phyloP scores from a whole-genome alignment of 345 rosid species.

The Eucalyptus sp. region DNA sequence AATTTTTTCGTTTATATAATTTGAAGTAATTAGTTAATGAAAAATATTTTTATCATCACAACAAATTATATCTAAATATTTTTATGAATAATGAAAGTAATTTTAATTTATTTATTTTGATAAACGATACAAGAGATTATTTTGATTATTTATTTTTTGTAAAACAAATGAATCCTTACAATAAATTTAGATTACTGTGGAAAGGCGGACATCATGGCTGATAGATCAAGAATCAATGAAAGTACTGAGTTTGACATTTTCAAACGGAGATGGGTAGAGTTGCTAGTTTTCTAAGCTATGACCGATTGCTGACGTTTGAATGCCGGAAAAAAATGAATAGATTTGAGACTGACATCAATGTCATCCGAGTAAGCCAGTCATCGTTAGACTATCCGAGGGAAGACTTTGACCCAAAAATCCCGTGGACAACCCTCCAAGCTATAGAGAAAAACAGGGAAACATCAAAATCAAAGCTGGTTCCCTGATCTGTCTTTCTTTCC shows the following conservation, averaged over 20 bases:
- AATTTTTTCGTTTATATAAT: not conserved
- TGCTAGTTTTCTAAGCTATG: not conserved
- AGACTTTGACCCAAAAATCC: not conserved
- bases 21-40: not conserved
- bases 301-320: not conserved
- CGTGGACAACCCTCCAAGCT: not conserved
- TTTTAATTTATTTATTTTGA: too few relatives aligned
- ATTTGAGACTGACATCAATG: not conserved
- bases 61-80: not conserved
- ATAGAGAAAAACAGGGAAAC: not conserved
- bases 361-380: not conserved
- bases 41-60: not conserved
- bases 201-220: not conserved
- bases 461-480: not conserved
- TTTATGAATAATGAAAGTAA: not conserved
- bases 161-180: not conserved
- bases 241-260: not conserved
- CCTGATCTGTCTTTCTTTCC: not conserved
- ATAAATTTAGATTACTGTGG: not conserved
- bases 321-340: not conserved
- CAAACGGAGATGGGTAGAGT: not conserved
- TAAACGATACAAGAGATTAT: too few relatives aligned
- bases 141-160: too few relatives aligned
- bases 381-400: not conserved
- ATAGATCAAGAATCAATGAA: not conserved